A percentile compares a stretch with the other conserved stretches of the same genome.
Evolutionary conservation across 2,329 filamentous ascomycete species (phyloP).

Genomic region (Alternaria sp.): DNA sequence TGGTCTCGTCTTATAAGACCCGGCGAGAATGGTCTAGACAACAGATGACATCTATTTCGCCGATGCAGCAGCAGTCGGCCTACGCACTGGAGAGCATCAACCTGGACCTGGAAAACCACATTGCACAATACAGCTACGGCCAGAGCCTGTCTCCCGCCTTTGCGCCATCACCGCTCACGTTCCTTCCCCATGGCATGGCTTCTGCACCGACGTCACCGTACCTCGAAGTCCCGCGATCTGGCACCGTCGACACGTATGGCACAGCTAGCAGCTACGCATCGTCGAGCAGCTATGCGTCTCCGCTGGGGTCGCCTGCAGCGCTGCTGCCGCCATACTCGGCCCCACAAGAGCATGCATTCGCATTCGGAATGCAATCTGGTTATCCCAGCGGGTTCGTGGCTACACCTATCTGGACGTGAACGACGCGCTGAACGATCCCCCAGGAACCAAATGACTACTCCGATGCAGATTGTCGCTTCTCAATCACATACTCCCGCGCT

Average conservation of each 20-base stretch:
- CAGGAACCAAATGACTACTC: constrained; percentile 48
- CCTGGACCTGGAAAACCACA: constrained; percentile 48
- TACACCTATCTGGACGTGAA: constrained; percentile 52
- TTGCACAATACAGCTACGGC: constrained; percentile 50
- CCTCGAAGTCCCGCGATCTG: constrained; percentile 53
- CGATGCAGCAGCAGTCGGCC: constrained; percentile 44
- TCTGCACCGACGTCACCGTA: constrained; percentile 49
- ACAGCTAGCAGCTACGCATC: constrained; percentile 37
- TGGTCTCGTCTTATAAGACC: constrained; percentile 51
- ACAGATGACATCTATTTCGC: constrained; percentile 41
- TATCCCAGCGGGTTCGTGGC: constrained; percentile 54
- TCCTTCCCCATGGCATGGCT: constrained; percentile 44
- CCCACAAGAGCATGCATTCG: constrained; percentile 50
- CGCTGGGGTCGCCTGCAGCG: constrained; percentile 45
- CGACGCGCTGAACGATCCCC: constrained; percentile 50
- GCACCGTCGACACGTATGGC: constrained; percentile 36
- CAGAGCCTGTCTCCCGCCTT: constrained; percentile 58
- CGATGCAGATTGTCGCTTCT: constrained; percentile 27
- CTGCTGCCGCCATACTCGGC: constrained; percentile 43
- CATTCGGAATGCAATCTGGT: constrained; percentile 49
- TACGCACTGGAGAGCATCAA: constrained; percentile 49
- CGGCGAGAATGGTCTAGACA: constrained; percentile 49
- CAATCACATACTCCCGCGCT: constrained; percentile 31
- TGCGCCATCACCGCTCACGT: constrained; percentile 53
- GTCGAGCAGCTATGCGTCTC: constrained; percentile 44